Percentiles rank a stretch among this genome's conserved stretches.
These are phyloP conservation scores for Vanrija sp. DNA, from an alignment of 1,284 basidiomycete species.

Conservation along the genomic window DNA sequence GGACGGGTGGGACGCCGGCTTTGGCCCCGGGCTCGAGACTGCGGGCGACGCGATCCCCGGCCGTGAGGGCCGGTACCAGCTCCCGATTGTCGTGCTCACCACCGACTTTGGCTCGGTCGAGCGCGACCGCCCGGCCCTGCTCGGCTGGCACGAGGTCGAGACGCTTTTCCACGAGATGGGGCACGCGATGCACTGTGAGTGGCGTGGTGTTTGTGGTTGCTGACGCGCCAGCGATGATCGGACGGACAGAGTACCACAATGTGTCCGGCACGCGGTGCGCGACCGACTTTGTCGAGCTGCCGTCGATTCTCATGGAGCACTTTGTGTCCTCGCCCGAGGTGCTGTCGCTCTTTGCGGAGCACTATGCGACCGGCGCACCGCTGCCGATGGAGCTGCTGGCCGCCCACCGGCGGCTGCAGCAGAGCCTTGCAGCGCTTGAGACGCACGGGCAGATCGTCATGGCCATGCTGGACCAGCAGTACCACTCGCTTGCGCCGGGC, in stretches of 20 bases:
- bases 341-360: conserved; percentile 68
- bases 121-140: conserved; percentile 61
- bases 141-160: conserved; percentile 91
- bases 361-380: conserved; percentile 61
- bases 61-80: conserved; percentile 69
- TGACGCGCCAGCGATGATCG: conserved; percentile 75
- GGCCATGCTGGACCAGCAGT: conserved; percentile 81
- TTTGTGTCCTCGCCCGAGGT: conserved; percentile 80
- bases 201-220: not conserved
- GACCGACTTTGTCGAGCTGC: conserved; percentile 96
- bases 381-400: conserved; percentile 61
- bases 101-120: conserved; percentile 73
- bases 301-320: conserved; percentile 98
- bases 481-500: conserved; percentile 65
- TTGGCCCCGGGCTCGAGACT: conserved; percentile 41
- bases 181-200: conserved; percentile 96
- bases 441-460: conserved; percentile 89
- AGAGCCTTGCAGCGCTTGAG: conserved; percentile 59
- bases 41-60: conserved; percentile 48
- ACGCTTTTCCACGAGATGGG: conserved; percentile 99
- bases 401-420: conserved; percentile 42
- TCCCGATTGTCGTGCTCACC: conserved; percentile 85
- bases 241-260: conserved; percentile 94
- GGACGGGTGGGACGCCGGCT: conserved; percentile 36
- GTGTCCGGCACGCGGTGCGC: conserved; percentile 97